These are phyloP conservation scores for Pseudogymnoascus sp. DNA, from an alignment of 2,329 filamentous ascomycete species.

Conservation along the genomic window DNA sequence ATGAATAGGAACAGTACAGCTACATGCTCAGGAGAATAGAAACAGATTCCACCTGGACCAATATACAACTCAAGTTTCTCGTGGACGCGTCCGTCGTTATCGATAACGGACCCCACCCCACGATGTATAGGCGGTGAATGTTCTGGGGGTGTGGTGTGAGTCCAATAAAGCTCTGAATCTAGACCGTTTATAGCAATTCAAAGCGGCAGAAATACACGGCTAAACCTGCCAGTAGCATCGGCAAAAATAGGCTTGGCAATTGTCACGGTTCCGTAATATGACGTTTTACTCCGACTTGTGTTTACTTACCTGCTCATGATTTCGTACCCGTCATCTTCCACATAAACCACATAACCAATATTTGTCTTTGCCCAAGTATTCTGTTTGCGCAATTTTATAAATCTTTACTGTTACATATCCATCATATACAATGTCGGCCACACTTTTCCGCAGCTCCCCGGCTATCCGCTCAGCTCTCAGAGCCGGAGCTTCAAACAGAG, in stretches of 20 bases:
- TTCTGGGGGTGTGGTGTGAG: neutral
- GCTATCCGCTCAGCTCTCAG: slow-evolving; percentile 64
- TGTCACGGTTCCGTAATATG: neutral
- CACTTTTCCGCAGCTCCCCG: slow-evolving; percentile 64
- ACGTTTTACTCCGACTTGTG: slow-evolving; percentile 1
- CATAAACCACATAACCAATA: neutral
- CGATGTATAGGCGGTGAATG: neutral
- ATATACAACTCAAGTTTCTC: neutral
- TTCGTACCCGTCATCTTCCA: neutral
- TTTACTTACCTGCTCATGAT: slow-evolving; percentile 6
- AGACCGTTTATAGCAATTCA: neutral
- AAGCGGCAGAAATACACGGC: neutral
- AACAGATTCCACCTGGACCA: neutral
- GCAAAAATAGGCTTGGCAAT: slow-evolving; percentile 3
- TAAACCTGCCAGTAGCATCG: neutral
- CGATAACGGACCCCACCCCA: neutral
- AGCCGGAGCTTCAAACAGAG: slow-evolving; percentile 55
- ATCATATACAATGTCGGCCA: slow-evolving; percentile 57
- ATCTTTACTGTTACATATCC: neutral
- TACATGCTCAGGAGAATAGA: neutral
- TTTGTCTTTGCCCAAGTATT: neutral
- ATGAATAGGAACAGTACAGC: neutral
- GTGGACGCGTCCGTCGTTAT: neutral
- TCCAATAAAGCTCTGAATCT: neutral
- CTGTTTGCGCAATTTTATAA: neutral